Evolutionary conservation across 495 filamentous ascomycete species (phyloP).

Genomic region (Neurospora africana): DNA sequence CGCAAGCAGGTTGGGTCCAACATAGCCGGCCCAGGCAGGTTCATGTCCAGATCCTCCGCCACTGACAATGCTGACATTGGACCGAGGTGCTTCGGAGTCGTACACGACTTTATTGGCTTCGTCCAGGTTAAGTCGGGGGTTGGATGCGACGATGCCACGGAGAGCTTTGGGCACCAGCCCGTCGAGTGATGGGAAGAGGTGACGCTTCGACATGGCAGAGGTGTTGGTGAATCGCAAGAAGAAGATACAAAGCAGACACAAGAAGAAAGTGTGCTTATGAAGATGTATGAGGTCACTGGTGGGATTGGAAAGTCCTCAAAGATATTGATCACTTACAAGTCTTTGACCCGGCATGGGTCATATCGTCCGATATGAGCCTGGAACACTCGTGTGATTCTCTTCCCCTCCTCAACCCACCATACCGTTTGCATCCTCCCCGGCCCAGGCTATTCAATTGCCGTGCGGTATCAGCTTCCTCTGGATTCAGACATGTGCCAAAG

Average conservation of each 20-base stretch:
- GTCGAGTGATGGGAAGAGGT: conserved; percentile 35
- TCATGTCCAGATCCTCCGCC: conserved; percentile 55
- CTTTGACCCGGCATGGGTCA: neutral
- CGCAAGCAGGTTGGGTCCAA: conserved; percentile 49
- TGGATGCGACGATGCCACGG: conserved; percentile 44
- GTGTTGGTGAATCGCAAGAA: neutral
- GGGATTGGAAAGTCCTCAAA: neutral
- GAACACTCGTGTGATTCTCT: neutral
- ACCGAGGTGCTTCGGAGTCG: conserved; percentile 38
- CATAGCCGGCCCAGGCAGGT: conserved; percentile 54
- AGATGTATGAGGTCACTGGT: neutral
- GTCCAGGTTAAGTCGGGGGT: conserved; percentile 46
- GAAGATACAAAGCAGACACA: neutral
- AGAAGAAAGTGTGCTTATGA: neutral
- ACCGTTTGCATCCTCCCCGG: neutral
- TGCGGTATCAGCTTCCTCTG: neutral
- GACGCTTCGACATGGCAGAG: conserved; percentile 32
- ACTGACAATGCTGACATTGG: conserved; percentile 47
- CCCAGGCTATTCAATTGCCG: neutral
- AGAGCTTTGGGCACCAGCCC: conserved; percentile 47
- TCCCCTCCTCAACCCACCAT: neutral
- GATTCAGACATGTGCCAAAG: neutral
- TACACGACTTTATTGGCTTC: conserved; percentile 47
- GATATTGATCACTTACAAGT: neutral
- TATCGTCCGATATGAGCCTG: neutral